Base-by-base conservation (phyloP, 75 land plant species). In the Cryptomeria japonica region DNA sequence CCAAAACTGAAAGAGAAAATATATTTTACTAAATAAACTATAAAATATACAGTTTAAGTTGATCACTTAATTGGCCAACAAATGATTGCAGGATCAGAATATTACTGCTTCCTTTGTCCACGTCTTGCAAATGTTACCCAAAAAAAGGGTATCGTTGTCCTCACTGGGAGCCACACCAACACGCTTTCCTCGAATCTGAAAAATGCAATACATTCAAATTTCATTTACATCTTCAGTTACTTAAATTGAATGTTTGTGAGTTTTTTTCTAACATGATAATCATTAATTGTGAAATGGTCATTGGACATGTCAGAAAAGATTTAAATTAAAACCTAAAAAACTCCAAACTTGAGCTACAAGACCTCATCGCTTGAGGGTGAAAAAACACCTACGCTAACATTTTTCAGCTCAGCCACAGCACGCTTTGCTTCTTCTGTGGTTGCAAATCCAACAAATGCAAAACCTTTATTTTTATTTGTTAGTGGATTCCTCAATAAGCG, bases 31-130 rank as follows among this genome's bases (percentile, higher is more conserved):
- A 51, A 51, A 51, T 42, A n/a, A 41, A 61, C 46, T 38, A 80
- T 41, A 56, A 75, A 51, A 19, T 76, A 84, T 53, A 11, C 49
- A 51, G 31, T 34, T 25, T 13, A 86, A 53, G 42, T 37, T 38
- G 1, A 5, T 51, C 37, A 15, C 34, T 73, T 3, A 6, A 18
- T 12, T 11, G 89, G 61, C 6, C 3, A 86, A 89, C 14, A 88
- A 55, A 58, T 36, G 78, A 72, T 38, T 83, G 25, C 32, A 36
- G 11, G 42, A 25, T 22, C 9, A 42, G 34, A 87, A 37, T 47
- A 96, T 91, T 93, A 95, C 99, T 70, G 87, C 88, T 85, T 97
- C 97, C 79, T 96, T 97, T 39, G 93, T 96, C 99, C 99, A 97
- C 18, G 95, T 94, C 91, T 92, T 97, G 94, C 93, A 93, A 80